Base-by-base conservation (phyloP, 345 rosid genomes). In the Boechera divaricarpa region DNA sequence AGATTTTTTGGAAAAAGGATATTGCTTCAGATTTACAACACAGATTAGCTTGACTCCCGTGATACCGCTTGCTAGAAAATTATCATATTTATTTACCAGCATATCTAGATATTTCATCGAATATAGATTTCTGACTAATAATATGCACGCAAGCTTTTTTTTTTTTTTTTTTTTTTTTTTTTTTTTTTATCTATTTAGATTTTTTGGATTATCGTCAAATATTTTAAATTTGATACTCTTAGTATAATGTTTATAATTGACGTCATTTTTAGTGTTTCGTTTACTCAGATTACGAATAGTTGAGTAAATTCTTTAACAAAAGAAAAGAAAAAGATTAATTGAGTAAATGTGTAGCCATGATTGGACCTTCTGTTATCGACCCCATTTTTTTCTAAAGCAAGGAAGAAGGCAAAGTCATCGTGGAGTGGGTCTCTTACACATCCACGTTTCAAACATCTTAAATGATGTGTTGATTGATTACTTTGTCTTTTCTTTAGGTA, bases 351-450 rank as follows among this genome's bases (percentile, higher is more conserved):
- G 54, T 39, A 39, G 10, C 29, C 24, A 52, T 72, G 69, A 62
- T 62, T 62, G 32, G 15, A 51, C 32, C 32, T 38, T 51, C 8
- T 26, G 62, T 72, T 1, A 29, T 63, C 29, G 69, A 39, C 21
- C 51, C 16, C 51, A 16, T 4, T 4, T 26, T 38, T 4, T 39
- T 16, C 0, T 10, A 52, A 49, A 72, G 57, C 31, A 45, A 70
- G 16, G 51, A 51, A 66, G 71, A 67, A 67, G 29, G 59, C 57
- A 67, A 51, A 67, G 72, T 51, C 72, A 67, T 51, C 18, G 33
- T 52, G 70, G 53, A 51, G 69, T 62, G 76, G 77, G 62, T 73
- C 70, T 39, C 61, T 63, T 63, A 73, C 63, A 63, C 55, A 63
- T 16, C 63, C 63, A 53, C 44, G 44, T 63, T 41, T 41, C 63